Evolutionary conservation across 495 filamentous ascomycete species (phyloP), one percentile per base, ranked within the genome.

Genomic region (Chaetomium tenue): DNA sequence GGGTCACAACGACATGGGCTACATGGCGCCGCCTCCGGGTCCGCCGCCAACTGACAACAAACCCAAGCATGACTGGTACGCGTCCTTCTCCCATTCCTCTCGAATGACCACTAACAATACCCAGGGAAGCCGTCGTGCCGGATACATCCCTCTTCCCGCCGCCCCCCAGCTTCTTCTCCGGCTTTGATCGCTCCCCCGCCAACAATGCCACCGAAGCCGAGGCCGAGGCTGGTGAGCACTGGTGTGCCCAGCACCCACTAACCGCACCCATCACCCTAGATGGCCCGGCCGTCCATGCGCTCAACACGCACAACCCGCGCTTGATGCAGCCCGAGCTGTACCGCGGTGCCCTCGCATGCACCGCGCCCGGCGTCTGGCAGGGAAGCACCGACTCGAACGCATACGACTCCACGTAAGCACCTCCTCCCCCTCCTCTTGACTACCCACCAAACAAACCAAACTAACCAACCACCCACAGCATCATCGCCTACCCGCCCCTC

Each of bases 131-230:
- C 28, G 81, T 86, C 6, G 86, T 95, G 13, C 90, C 90, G 3
- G 92, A 96, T 73, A 94, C 84, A 28, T 77, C 91, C 1, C 82
- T 87, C 42, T 87, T 96, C 56, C 92, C 92, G 0, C 93, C 93
- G 2, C 91, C 93, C 0, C 92, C 93, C 2, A 77, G 82, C 51
- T 76, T 92, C 64, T 82, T 82, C 74, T 67, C 70, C 42, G 84
- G 86, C 44, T 85, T 87, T 69, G 83, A 88, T 52, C 72, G 67
- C 47, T 93, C 90, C 20, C 84, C 84, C 5, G 83, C 88, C 1
- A 88, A 87, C 65, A 97, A 97, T 78, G 89, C 93, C 6, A 85
- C 85, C 16, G 77, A 76, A 40, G 78, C 78, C 37, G 87, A 92
- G 64, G 88, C 89, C 67, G 83, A 91, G 23, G 84, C 85, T 8